phyloP scores from a whole-genome alignment of 148 eudicot species.

The Rheum nobile region DNA sequence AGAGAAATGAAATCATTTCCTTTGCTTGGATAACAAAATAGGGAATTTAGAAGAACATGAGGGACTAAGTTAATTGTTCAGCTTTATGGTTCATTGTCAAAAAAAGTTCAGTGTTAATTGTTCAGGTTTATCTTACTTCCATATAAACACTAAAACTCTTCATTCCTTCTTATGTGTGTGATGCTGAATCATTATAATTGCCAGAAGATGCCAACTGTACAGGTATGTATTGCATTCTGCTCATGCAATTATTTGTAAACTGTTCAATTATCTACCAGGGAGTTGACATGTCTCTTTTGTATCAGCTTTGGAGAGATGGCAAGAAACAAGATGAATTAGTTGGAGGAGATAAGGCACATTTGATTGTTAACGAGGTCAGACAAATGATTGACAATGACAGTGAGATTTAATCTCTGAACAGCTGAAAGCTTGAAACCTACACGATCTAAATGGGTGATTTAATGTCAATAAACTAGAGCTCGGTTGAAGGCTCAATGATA shows the following conservation, averaged over 20 bases:
- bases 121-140: not conserved
- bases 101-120: not conserved
- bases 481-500: not conserved
- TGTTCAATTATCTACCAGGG: too few species aligned
- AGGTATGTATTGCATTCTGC: constrained; percentile 23
- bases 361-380: constrained; percentile 52
- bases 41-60: too few species aligned
- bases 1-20: too few species aligned
- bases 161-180: constrained; percentile 22
- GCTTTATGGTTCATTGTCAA: too few species aligned
- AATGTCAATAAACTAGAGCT: not conserved
- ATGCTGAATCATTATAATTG: constrained; percentile 4
- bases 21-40: too few species aligned
- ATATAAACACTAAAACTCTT: not conserved
- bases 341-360: constrained; percentile 58
- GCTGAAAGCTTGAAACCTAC: not conserved
- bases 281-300: not conserved
- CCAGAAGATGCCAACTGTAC: constrained; percentile 63
- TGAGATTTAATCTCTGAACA: constrained; percentile 2
- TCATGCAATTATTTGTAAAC: not conserved
- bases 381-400: constrained; percentile 34
- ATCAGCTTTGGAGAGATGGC: constrained; percentile 47
- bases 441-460: not conserved
- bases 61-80: too few species aligned
- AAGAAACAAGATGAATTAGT: constrained; percentile 51